phyloP scores from a whole-genome alignment of 225 moss, liverwort and hornwort species.

The Anthoceros angustus region DNA sequence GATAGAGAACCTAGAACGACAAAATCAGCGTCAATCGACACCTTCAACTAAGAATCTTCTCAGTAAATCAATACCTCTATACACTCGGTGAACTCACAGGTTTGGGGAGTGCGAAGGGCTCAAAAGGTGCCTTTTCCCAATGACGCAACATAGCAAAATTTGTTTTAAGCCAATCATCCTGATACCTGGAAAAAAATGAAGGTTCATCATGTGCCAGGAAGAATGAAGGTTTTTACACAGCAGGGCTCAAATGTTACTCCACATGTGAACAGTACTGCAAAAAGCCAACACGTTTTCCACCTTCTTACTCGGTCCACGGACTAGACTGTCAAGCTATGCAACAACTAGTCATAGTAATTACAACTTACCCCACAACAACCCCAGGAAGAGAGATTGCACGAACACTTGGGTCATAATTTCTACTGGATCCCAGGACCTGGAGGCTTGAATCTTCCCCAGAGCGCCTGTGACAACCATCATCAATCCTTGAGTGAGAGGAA shows the following conservation, averaged over 20 bases:
- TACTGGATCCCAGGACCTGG: conserved; percentile 28
- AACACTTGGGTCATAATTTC: conserved; percentile 36
- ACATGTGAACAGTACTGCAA: no score
- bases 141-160: conserved; percentile 65
- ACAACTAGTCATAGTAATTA: no score
- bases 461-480: conserved; percentile 46
- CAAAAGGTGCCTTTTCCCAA: conserved; percentile 95
- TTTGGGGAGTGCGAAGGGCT: conserved; percentile 77
- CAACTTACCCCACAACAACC: conserved; percentile 71
- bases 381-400: conserved; percentile 65
- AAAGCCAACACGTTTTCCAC: no score
- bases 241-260: no score
- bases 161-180: conserved; percentile 93
- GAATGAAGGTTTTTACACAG: background rate
- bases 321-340: no score
- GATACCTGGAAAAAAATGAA: conserved; percentile 41
- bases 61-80: background rate
- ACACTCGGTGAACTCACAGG: conserved; percentile 29
- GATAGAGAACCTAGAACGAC: conserved; percentile 58
- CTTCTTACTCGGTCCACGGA: no score
- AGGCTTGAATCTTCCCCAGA: conserved; percentile 44
- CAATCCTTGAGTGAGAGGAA: conserved; percentile 60
- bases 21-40: background rate
- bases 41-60: background rate
- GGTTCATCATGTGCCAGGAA: background rate